Evolutionary conservation across 441 rosid genomes (phyloP), one percentile per base, ranked within the genome.

Genomic region (Erysimum cheiri): DNA sequence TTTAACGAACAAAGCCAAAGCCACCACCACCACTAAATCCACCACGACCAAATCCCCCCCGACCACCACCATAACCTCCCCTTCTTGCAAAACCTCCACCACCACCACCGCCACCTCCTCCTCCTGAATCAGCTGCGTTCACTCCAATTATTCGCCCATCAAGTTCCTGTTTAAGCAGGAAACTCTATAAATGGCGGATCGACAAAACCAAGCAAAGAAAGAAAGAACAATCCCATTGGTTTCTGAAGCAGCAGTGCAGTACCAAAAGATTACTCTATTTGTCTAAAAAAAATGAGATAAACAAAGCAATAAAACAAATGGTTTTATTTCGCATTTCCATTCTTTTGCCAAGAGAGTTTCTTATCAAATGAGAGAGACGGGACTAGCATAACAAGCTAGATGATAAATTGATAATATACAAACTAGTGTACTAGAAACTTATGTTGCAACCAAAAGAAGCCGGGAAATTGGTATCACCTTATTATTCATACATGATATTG

Each of bases 401-500:
- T 56, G 60, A 57, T 22, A 6, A 37, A 58, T 14, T 19, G 44
- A 14, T 33, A 13, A 56, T 46, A 64, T 41, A 7, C 12, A 19
- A 32, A 40, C 26, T 19, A 59, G 48, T 66, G 47, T 11, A 53
- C 53, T 4, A 54, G 57, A 40, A 28, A 67, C 69, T 60, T 28
- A 15, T 9, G 44, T 53, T 7, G 2, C 10, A 68, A 74, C 22
- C 22, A 60, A 60, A 50, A 68, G 46, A 58, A 49, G 40, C 8
- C 9, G 53, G 44, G 29, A 64, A 33, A 44, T 14, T 50, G 76
- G 64, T 50, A 52, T 70, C 46, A 76, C 79, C 79, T 64, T 66
- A 5, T 26, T 85, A 80, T 92, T 83, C 87, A 89, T 74, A 57
- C 84, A 85, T 71, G 83, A 90, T 33, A 85, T 85, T 66, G 96